Percentiles rank a stretch among this genome's conserved stretches.
These are phyloP conservation scores for Carex littledalei DNA, from an alignment of 176 grass and related monocot species.

Conservation along the genomic window DNA sequence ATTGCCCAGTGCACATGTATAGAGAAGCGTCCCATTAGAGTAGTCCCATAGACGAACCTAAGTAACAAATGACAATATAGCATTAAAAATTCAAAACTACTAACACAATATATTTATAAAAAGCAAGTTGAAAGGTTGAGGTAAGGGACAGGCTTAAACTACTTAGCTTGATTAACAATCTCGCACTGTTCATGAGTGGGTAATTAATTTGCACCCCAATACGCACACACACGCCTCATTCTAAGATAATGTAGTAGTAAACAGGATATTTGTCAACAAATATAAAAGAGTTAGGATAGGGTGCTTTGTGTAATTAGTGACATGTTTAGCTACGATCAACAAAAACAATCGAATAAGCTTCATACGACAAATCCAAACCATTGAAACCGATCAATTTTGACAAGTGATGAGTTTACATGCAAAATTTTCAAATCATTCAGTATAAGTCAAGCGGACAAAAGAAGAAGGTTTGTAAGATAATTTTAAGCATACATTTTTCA, in stretches of 20 bases:
- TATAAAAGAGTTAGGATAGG: too few species aligned
- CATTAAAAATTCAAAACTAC: not conserved
- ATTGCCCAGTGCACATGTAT: slow-evolving; percentile 58
- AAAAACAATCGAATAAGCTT: too few species aligned
- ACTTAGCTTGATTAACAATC: not conserved
- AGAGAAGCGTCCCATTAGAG: slow-evolving; percentile 64
- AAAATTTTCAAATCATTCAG: too few species aligned
- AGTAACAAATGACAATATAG: not conserved
- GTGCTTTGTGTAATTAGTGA: too few species aligned
- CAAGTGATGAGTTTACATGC: too few species aligned
- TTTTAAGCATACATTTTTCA: too few species aligned
- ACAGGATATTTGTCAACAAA: not conserved
- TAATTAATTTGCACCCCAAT: not conserved
- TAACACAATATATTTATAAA: slow-evolving; percentile 16
- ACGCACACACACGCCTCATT: not conserved
- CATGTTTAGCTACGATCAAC: too few species aligned
- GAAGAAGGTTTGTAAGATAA: too few species aligned
- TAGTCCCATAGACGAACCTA: slow-evolving; percentile 93
- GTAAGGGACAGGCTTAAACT: not conserved
- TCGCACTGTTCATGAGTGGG: not conserved
- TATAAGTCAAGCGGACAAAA: too few species aligned
- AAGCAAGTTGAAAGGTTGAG: not conserved
- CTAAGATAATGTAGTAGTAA: not conserved
- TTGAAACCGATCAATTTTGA: too few species aligned
- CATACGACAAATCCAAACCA: not conserved